A percentile compares a stretch with the other conserved stretches of the same genome.
Conservation (phyloP, 441 rosid species). For the Isatis lusitanica region DNA sequence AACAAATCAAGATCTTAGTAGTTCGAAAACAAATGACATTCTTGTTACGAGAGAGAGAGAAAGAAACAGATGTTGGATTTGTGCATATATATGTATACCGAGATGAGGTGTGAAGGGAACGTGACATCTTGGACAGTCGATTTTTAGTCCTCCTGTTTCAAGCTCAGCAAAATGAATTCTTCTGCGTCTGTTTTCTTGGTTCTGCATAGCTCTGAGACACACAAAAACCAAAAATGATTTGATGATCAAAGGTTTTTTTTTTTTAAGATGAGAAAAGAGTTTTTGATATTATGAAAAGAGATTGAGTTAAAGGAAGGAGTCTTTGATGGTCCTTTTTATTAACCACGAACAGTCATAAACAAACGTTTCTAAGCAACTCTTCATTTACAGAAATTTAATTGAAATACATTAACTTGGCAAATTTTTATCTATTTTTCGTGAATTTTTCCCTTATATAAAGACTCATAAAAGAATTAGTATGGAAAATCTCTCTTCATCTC, state of each 20-base stretch:
- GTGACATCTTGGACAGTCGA: slow-evolving; percentile 21
- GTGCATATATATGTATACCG: slow-evolving; percentile 13
- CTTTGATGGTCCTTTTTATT: slow-evolving; percentile 9
- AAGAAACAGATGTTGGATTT: background rate
- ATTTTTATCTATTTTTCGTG: background rate
- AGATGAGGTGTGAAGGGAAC: slow-evolving; percentile 16
- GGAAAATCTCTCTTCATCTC: background rate
- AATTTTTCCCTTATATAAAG: background rate
- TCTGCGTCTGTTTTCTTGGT: background rate
- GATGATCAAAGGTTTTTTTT: background rate
- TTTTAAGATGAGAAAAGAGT: background rate
- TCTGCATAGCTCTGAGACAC: slow-evolving; percentile 26
- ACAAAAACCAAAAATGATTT: background rate
- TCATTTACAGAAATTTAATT: background rate
- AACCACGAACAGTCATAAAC: slow-evolving; percentile 14
- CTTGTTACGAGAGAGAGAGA: background rate
- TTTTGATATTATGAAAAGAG: background rate
- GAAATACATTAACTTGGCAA: background rate
- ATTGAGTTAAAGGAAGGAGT: slow-evolving; percentile 2
- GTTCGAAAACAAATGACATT: background rate
- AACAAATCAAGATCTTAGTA: background rate
- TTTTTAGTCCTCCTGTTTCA: background rate
- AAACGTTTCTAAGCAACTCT: slow-evolving; percentile 8
- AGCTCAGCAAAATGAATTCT: slow-evolving; percentile 11
- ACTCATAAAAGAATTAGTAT: background rate